Conservation (phyloP, 345 rosid species). For the Syzygium aqueum region DNA sequence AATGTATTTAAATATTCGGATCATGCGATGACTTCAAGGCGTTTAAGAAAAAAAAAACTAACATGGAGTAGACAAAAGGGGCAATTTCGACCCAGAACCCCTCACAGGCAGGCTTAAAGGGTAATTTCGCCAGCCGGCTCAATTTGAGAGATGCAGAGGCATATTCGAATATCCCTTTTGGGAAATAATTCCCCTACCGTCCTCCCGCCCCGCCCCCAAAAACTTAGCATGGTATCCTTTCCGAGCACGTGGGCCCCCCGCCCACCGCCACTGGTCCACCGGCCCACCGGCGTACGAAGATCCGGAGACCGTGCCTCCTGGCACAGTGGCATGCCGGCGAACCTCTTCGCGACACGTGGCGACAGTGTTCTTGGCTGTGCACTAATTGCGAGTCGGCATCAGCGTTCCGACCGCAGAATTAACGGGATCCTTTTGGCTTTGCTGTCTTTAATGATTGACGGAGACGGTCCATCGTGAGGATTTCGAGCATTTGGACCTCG, state of each 20-base stretch:
- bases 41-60: too few relatives aligned
- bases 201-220: neutral
- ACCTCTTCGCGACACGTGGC: neutral
- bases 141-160: neutral
- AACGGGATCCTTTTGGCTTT: neutral
- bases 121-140: conserved; percentile 1
- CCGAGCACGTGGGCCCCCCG: neutral
- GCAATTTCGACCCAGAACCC: neutral
- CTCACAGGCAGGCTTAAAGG: neutral
- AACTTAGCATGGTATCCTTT: neutral
- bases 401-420: neutral
- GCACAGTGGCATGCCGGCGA: neutral
- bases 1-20: neutral
- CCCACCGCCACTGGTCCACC: neutral
- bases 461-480: neutral
- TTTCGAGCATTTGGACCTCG: neutral
- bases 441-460: neutral
- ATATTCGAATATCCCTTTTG: conserved; percentile 38
- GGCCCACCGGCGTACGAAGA: neutral
- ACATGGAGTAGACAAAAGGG: neutral
- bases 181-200: conserved; percentile 12
- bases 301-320: neutral
- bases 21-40: neutral
- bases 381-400: neutral
- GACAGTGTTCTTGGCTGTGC: neutral